A percentile compares a stretch with the other conserved stretches of the same genome.
Conservation (phyloP, 345 rosid species). For the Erodium maritimum region DNA sequence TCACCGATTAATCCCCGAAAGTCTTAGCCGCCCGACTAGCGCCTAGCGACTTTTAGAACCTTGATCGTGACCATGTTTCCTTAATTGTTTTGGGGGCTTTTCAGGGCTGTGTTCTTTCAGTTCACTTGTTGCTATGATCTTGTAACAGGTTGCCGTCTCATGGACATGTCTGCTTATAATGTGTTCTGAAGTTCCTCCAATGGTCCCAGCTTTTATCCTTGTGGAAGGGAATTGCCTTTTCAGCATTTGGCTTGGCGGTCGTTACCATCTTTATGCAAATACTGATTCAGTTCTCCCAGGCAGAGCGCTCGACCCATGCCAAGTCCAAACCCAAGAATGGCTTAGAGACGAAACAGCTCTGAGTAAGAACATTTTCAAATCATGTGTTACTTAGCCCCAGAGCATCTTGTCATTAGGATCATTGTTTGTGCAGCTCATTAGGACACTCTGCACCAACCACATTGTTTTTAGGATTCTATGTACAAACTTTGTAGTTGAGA, state of each 20-base stretch:
- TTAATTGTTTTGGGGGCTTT: background rate
- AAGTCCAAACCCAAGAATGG: constrained; percentile 41
- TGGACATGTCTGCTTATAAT: constrained; percentile 48
- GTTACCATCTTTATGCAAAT: constrained; percentile 71
- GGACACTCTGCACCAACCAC: background rate
- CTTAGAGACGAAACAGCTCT: constrained; percentile 24
- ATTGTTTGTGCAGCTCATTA: constrained; percentile 7
- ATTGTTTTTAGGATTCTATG: background rate
- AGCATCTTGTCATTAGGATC: background rate
- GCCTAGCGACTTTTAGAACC: too few relatives aligned
- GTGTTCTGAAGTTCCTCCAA: constrained; percentile 45
- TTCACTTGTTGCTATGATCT: background rate
- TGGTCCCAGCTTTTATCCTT: constrained; percentile 63
- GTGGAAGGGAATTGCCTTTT: constrained; percentile 63
- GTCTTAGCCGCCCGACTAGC: too few relatives aligned
- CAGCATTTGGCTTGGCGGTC: constrained; percentile 38
- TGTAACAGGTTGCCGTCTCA: constrained; percentile 44
- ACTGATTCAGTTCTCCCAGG: constrained; percentile 64
- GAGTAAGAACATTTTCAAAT: constrained; percentile 4
- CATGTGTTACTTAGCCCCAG: background rate
- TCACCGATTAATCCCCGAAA: too few relatives aligned
- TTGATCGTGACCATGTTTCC: background rate
- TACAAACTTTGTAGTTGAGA: background rate
- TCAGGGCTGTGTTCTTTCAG: constrained; percentile 5
- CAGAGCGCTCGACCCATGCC: constrained; percentile 80